Evolutionary conservation across 192 early-diverging fungal genomes (phyloP).

Genomic region (Umbelopsis isabellina): DNA sequence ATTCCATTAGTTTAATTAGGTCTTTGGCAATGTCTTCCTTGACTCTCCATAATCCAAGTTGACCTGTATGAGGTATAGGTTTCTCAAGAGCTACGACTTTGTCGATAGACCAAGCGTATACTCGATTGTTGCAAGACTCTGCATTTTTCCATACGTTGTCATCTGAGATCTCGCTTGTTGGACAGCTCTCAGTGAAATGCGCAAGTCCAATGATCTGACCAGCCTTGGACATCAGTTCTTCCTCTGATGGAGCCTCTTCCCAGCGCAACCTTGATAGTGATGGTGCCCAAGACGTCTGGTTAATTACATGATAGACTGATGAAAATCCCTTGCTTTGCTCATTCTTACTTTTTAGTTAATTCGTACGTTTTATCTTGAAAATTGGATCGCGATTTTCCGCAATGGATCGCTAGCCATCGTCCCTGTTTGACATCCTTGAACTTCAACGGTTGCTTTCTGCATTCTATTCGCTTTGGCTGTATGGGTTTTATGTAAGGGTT

Average conservation of each 20-base stretch:
- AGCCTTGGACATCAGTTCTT: neutral
- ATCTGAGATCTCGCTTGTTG: neutral
- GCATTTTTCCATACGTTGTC: constrained; percentile 13
- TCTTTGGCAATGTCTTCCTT: constrained; percentile 18
- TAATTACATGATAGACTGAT: too few relatives aligned
- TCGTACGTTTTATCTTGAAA: constrained; percentile 1
- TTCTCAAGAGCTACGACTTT: neutral
- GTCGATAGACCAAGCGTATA: constrained; percentile 8
- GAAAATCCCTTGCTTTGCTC: too few relatives aligned
- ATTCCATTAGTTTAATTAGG: neutral
- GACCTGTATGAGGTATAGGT: neutral
- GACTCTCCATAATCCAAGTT: constrained; percentile 11
- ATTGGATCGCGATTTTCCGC: neutral
- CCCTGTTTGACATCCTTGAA: neutral
- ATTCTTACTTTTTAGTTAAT: constrained; percentile 15
- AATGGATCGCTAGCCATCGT: constrained; percentile 11
- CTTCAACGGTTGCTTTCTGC: constrained; percentile 10
- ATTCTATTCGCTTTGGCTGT: constrained; percentile 16
- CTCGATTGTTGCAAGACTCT: constrained; percentile 13
- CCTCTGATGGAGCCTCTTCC: neutral
- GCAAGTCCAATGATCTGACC: constrained; percentile 12
- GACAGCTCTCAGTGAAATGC: neutral
- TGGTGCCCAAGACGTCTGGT: too few relatives aligned
- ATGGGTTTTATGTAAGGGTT: neutral
- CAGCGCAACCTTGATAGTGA: neutral